Conservation (phyloP, 2,329 filamentous ascomycete genomes). For the Pseudocercospora eumusae region DNA sequence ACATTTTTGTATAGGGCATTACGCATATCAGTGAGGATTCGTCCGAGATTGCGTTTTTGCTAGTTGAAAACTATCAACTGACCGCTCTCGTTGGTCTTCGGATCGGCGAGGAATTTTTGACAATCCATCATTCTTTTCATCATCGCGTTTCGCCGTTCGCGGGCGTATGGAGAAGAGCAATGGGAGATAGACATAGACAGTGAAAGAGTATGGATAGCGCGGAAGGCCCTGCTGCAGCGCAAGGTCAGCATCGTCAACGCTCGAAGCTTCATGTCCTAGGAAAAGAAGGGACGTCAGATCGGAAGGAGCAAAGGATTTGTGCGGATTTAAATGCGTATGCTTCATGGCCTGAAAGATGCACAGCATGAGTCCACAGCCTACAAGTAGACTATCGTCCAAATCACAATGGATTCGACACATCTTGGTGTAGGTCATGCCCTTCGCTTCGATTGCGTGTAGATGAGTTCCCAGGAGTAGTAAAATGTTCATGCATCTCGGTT, state of each 20-base stretch:
- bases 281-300: background rate
- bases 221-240: background rate
- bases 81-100: slow-evolving; percentile 72
- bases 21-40: slow-evolving; percentile 83
- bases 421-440: no score
- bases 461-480: no score
- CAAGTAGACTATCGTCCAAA: background rate
- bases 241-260: background rate
- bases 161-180: slow-evolving; percentile 27
- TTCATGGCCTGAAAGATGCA: background rate
- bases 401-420: background rate
- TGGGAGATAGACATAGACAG: background rate
- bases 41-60: slow-evolving; percentile 86
- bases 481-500: no score
- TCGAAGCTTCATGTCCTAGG: no score
- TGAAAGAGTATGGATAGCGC: background rate
- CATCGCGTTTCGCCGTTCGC: slow-evolving; percentile 27
- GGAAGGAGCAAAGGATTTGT: background rate
- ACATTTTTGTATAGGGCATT: no score
- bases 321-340: background rate
- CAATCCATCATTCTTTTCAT: slow-evolving; percentile 28
- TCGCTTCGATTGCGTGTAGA: no score
- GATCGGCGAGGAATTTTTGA: slow-evolving; percentile 80
- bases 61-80: slow-evolving; percentile 84
- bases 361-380: background rate